Conservation (phyloP, 1,284 basidiomycete genomes). For the Peniophora sp. region DNA sequence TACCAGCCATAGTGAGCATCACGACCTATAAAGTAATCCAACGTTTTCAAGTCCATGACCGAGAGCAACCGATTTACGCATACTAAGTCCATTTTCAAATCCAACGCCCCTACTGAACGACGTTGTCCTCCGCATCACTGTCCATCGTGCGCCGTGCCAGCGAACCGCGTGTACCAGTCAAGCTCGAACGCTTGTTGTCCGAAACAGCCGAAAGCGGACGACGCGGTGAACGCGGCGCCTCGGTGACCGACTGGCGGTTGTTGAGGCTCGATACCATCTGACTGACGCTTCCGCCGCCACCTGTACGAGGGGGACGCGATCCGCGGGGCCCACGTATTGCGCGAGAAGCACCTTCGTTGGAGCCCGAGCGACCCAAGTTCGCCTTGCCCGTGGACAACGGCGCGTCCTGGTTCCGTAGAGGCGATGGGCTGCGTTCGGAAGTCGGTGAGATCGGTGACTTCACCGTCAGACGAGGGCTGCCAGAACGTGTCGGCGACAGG, state of each 20-base stretch:
- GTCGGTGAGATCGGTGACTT: slow-evolving; percentile 23
- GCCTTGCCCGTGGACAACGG: slow-evolving; percentile 11
- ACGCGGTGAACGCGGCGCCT: slow-evolving; percentile 17
- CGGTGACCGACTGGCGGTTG: slow-evolving; percentile 32
- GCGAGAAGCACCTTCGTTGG: neutral
- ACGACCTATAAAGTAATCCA: too few relatives aligned
- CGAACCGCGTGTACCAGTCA: slow-evolving; percentile 34
- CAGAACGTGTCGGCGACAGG: slow-evolving; percentile 32
- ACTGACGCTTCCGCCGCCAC: slow-evolving; percentile 38
- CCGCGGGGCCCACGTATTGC: slow-evolving; percentile 43
- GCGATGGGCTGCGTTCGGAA: slow-evolving; percentile 37
- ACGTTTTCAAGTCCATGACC: too few relatives aligned
- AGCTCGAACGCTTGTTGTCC: slow-evolving; percentile 27
- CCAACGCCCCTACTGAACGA: slow-evolving; percentile 25
- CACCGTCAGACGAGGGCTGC: slow-evolving; percentile 33
- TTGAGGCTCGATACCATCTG: slow-evolving; percentile 51
- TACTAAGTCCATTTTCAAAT: too few relatives aligned
- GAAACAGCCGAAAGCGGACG: slow-evolving; percentile 14
- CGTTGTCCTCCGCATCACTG: slow-evolving; percentile 72
- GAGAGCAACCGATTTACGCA: too few relatives aligned
- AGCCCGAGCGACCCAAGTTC: neutral
- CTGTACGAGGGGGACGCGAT: slow-evolving; percentile 34
- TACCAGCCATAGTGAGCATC: too few relatives aligned
- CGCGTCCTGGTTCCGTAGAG: slow-evolving; percentile 31
- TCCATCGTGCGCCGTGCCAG: slow-evolving; percentile 72